phyloP scores from a whole-genome alignment of 208 protist genomes.

The Histomonas meleagridis region DNA sequence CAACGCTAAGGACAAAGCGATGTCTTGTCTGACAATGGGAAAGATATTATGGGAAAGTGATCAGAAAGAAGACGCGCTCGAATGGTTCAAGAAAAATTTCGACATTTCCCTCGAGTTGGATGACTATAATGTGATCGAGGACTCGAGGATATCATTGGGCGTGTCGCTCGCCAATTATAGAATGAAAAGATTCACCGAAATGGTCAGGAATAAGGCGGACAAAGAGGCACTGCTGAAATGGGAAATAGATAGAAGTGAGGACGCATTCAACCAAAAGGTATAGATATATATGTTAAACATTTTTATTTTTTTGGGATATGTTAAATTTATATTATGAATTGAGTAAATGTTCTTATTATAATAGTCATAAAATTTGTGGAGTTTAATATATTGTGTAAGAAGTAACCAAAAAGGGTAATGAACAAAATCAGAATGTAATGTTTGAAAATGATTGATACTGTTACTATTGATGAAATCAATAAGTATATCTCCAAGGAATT shows the following conservation, averaged over 20 bases:
- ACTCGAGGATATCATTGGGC: neutral
- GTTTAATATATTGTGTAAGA: no score
- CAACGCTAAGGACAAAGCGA: neutral
- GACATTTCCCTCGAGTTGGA: conserved; percentile 29
- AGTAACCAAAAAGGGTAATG: no score
- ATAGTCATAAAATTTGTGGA: no score
- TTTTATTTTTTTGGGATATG: no score
- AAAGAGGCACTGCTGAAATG: neutral
- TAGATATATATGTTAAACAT: no score
- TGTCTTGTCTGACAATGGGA: conserved; percentile 34
- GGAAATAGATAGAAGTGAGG: neutral
- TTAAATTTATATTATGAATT: no score
- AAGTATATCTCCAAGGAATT: no score
- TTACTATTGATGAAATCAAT: no score
- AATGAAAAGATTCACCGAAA: conserved; percentile 28
- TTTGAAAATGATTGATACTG: no score
- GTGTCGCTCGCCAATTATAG: conserved; percentile 8
- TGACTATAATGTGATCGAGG: neutral
- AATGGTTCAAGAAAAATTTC: conserved; percentile 25
- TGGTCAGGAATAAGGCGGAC: neutral
- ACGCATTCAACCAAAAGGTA: no score
- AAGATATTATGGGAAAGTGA: conserved; percentile 31
- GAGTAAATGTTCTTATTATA: no score
- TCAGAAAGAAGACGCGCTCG: conserved; percentile 9
- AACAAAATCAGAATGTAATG: no score